phyloP scores from a whole-genome alignment of 2,329 filamentous ascomycete species.

The Alternaria gansuensis region DNA sequence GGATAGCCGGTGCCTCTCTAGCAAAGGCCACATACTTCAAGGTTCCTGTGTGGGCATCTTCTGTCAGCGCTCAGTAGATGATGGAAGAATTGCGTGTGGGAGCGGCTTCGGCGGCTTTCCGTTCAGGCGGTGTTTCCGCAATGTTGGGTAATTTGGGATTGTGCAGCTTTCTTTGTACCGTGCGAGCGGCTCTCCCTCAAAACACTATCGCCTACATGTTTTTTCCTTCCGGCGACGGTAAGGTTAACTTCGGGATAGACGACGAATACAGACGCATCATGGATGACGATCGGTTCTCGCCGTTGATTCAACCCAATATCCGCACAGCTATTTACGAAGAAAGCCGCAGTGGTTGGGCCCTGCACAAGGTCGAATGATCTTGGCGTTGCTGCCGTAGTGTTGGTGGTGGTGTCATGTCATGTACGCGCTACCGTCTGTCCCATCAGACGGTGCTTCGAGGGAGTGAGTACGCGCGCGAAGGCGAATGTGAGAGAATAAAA shows the following conservation, averaged over 20 bases:
- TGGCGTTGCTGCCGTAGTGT: conserved; percentile 2
- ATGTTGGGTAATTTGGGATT: background rate
- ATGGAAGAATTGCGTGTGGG: conserved; percentile 2
- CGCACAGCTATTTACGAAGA: background rate
- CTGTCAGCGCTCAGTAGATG: conserved; percentile 1
- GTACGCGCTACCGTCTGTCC: conserved; percentile 10
- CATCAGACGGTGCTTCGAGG: background rate
- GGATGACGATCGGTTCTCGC: conserved; percentile 20
- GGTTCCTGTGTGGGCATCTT: conserved; percentile 6
- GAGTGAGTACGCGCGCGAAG: conserved; percentile 13
- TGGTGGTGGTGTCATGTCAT: conserved; percentile 17
- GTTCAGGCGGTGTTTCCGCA: background rate
- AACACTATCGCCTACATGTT: background rate
- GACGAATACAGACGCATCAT: conserved; percentile 12
- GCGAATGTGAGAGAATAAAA: background rate
- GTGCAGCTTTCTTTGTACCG: conserved; percentile 5
- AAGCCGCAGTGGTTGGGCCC: conserved; percentile 1
- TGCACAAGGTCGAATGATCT: conserved; percentile 6
- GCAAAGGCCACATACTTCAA: background rate
- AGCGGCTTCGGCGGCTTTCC: conserved; percentile 5
- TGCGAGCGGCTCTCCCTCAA: conserved; percentile 8
- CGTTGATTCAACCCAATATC: conserved; percentile 2
- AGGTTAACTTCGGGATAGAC: conserved; percentile 14
- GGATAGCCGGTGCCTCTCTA: background rate
- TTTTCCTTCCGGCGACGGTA: conserved; percentile 5